phyloP scores from a whole-genome alignment of 2,329 filamentous ascomycete species.

The Aureobasidium leucospermi region DNA sequence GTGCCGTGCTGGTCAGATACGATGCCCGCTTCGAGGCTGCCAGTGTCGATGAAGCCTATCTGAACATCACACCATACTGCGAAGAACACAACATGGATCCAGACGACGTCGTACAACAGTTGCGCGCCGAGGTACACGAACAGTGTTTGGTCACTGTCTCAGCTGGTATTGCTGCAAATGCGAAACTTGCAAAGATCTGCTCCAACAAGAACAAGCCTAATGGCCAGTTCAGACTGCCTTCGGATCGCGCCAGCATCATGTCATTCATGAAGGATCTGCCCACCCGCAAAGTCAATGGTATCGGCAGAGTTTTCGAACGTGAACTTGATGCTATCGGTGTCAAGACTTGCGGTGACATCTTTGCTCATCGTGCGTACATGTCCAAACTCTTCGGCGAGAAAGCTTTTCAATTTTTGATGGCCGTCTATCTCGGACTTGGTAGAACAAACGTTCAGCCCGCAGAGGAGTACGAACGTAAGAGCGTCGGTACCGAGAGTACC shows the following conservation, averaged over 20 bases:
- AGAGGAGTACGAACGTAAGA: conserved; percentile 86
- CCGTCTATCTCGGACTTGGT: conserved; percentile 78
- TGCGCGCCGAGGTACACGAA: conserved; percentile 69
- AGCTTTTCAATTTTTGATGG: conserved; percentile 76
- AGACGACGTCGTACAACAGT: conserved; percentile 65
- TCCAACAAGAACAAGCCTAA: conserved; percentile 97
- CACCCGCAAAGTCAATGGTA: conserved; percentile 85
- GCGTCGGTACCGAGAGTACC: conserved; percentile 86
- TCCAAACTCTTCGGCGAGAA: conserved; percentile 83
- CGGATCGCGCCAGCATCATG: conserved; percentile 68
- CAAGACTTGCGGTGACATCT: conserved; percentile 83
- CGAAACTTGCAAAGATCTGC: conserved; percentile 88
- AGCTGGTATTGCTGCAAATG: conserved; percentile 88
- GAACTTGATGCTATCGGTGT: conserved; percentile 83
- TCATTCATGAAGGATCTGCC: conserved; percentile 77
- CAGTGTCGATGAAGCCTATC: conserved; percentile 91
- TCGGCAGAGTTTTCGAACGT: conserved; percentile 89
- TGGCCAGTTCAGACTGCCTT: conserved; percentile 73
- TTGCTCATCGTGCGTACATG: conserved; percentile 64
- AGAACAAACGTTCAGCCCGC: conserved; percentile 77
- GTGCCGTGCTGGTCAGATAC: conserved; percentile 75
- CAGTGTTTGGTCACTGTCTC: conserved; percentile 81
- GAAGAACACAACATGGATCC: conserved; percentile 58
- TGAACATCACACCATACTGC: conserved; percentile 88
- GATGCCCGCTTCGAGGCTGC: conserved; percentile 87